Evolutionary conservation across 257 asterid genomes (phyloP).

Genomic region (Scutellaria galericulata): DNA sequence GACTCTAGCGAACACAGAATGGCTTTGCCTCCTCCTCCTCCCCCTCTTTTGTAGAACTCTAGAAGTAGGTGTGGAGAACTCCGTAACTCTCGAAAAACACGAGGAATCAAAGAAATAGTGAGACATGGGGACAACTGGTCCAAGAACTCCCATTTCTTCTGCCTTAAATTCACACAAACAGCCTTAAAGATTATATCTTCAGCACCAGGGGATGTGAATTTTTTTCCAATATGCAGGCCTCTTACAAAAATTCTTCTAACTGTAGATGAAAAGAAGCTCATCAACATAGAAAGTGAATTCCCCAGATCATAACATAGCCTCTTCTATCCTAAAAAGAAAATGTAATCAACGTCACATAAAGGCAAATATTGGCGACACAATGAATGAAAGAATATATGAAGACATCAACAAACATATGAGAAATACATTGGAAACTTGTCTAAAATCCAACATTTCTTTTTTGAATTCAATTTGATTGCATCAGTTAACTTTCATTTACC

Average conservation of each 20-base stretch:
- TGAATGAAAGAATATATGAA: not conserved
- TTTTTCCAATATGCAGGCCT: constrained; percentile 58
- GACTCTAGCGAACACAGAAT: constrained; percentile 53
- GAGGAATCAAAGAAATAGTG: constrained; percentile 48
- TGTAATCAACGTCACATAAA: constrained; percentile 15
- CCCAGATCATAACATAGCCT: constrained; percentile 39
- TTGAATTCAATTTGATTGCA: too few relatives aligned
- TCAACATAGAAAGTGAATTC: constrained; percentile 59
- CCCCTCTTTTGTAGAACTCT: constrained; percentile 55
- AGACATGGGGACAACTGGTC: constrained; percentile 53
- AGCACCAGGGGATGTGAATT: constrained; percentile 51
- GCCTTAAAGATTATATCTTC: constrained; percentile 70
- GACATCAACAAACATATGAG: too few relatives aligned
- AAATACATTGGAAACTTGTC: too few relatives aligned
- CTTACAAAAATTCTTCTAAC: constrained; percentile 51
- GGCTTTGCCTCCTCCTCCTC: constrained; percentile 30
- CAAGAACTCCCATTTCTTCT: constrained; percentile 76
- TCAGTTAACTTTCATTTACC: too few relatives aligned
- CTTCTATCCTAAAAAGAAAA: constrained; percentile 15
- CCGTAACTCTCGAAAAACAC: constrained; percentile 63
- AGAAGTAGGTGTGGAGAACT: constrained; percentile 55
- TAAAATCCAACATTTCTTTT: too few relatives aligned
- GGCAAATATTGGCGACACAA: not conserved
- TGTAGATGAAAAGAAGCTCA: constrained; percentile 49
- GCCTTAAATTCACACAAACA: constrained; percentile 68